These are phyloP conservation scores for Scopulariopsis brevicaulis DNA, from an alignment of 2,329 filamentous ascomycete genomes.

Conservation along the genomic window DNA sequence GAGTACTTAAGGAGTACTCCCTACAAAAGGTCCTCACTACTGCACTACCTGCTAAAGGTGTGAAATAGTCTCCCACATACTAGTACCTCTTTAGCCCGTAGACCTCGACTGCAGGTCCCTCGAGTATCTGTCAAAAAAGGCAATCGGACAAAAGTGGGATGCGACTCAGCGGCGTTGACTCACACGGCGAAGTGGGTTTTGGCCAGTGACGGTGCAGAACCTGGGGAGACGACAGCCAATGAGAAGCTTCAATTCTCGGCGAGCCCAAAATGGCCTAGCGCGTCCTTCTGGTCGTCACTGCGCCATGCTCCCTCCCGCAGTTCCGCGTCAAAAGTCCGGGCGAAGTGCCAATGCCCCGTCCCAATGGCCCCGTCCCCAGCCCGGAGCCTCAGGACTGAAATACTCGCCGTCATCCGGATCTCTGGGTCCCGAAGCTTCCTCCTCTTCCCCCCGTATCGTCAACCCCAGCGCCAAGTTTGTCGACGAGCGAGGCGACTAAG, in stretches of 20 bases:
- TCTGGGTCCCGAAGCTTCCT: neutral
- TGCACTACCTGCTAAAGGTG: neutral
- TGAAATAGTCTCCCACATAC: neutral
- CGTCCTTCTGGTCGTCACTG: slow-evolving; percentile 8
- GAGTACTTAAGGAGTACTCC: neutral
- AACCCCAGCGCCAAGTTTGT: neutral
- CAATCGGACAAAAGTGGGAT: neutral
- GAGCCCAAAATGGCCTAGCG: slow-evolving; percentile 8
- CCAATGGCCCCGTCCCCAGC: neutral
- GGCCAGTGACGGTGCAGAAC: neutral
- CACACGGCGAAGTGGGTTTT: slow-evolving; percentile 5
- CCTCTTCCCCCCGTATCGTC: neutral
- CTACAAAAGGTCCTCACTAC: neutral
- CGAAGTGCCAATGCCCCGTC: neutral
- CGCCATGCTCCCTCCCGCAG: slow-evolving; percentile 13
- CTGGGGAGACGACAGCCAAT: slow-evolving; percentile 4
- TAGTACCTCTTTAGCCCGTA: neutral
- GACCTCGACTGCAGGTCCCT: neutral
- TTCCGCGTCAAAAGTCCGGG: neutral
- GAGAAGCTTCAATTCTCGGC: slow-evolving; percentile 1
- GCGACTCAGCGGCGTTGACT: slow-evolving; percentile 2
- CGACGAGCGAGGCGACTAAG: neutral
- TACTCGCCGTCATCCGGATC: slow-evolving; percentile 14
- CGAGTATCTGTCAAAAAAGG: neutral
- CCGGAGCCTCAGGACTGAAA: slow-evolving; percentile 15